Percentiles rank a stretch among this genome's conserved stretches.
These are phyloP conservation scores for Esteya vermicola DNA, from an alignment of 2,329 filamentous ascomycete genomes.

Conservation along the genomic window DNA sequence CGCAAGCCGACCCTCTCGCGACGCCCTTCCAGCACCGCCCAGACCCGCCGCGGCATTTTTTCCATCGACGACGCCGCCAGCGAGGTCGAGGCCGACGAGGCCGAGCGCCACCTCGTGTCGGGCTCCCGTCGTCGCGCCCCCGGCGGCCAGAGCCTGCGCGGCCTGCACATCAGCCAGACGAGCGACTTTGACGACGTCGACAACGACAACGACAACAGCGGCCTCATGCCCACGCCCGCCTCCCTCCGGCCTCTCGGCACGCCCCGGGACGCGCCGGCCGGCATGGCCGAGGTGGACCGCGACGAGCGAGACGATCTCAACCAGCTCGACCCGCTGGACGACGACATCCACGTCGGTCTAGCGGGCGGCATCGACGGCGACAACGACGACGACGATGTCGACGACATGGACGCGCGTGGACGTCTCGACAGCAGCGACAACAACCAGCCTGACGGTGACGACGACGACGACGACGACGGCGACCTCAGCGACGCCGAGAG, in stretches of 20 bases:
- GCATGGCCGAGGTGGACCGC: conserved; percentile 1
- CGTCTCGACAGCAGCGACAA: conserved; percentile 19
- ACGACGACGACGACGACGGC: conserved; percentile 51
- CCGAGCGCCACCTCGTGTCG: conserved; percentile 26
- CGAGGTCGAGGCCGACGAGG: conserved; percentile 61
- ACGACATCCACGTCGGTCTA: conserved; percentile 20
- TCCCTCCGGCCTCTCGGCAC: too few species aligned
- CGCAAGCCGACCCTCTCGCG: conserved; percentile 62
- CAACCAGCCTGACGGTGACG: conserved; percentile 18
- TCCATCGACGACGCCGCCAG: conserved; percentile 78
- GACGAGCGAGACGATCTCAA: conserved; percentile 11
- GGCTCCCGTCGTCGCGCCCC: background rate
- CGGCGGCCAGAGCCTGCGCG: conserved; percentile 9
- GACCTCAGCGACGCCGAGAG: conserved; percentile 86
- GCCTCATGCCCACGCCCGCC: too few species aligned
- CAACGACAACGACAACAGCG: too few species aligned
- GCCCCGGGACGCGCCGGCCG: background rate
- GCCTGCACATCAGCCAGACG: conserved; percentile 13
- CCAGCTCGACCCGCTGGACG: conserved; percentile 22
- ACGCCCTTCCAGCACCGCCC: conserved; percentile 56
- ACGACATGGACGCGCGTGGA: conserved; percentile 23
- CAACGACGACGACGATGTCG: conserved; percentile 18
- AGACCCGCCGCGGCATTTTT: conserved; percentile 68
- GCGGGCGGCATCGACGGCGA: conserved; percentile 23
- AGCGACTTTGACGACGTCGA: background rate